Base-by-base conservation (phyloP, 371 early-diverging fungal species). In the Actinomortierella wolfii region DNA sequence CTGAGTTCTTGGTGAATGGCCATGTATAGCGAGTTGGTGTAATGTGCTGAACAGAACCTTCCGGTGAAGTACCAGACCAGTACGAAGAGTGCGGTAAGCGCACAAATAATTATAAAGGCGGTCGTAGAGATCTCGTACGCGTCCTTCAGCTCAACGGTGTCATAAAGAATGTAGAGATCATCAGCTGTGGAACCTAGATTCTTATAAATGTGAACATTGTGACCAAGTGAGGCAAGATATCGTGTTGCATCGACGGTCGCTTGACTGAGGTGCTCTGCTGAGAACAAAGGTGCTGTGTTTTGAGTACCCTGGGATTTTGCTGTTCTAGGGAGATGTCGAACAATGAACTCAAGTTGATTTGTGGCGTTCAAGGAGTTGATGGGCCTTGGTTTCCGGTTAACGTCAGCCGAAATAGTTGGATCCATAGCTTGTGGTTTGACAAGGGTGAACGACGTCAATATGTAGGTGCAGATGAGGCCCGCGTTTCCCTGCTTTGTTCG, bases 201-300 rank as follows among this genome's bases (percentile, higher is more conserved):
- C 34, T 34, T 34, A 11, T 34, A 34, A 18, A 41, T n/a, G 9
- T 40, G 11, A 28, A 29, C 42, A 40, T 58, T 58, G 59, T 58
- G 59, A 15, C 59, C 59, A 2, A 58, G 44, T 18, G 44, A 51
- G 51, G 59, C 51, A 8, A 58, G 21, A 15, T 58, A 58, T 44
- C 20, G 8, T n/a, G 59, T 29, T 15, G 44, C 44, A 15, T 58
- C 44, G 34, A 51, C 43, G 18, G 59, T 58, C 20, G 51, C 51
- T 29, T 58, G 9, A 18, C 15, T 34, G 15, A 58, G 21, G 26
- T 43, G 58, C 1, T 49, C 11, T 29, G 44, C 42, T 28, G 51
- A 57, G 44, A 23, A 51, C 21, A 20, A 42, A 1, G 1, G 15
- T 11, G 9, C 7, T 3, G 1, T 50, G 2, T 34, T 11, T 11